Percentiles rank a stretch among this genome's conserved stretches.
phyloP scores from a whole-genome alignment of 129 eudicot species.

The Escallonia herrerae region DNA sequence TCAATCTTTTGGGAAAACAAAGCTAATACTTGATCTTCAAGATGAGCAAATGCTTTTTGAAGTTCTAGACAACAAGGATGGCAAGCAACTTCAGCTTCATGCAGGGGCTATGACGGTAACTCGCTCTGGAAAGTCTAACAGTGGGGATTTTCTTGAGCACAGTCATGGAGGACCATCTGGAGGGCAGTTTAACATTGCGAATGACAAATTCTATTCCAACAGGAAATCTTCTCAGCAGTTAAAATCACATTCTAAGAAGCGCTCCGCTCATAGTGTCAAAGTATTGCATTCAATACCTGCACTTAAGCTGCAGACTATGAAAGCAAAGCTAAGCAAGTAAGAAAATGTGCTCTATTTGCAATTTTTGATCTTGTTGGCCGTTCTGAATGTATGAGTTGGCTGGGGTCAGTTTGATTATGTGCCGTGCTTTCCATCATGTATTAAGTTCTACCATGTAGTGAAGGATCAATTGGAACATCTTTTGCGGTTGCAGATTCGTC shows the following conservation, averaged over 20 bases:
- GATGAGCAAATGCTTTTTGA: conserved; percentile 97
- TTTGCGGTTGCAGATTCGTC: too few relatives aligned
- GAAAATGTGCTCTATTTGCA: conserved; percentile 14
- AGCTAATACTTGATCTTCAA: conserved; percentile 81
- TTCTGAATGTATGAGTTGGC: conserved; percentile 5
- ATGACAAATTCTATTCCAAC: conserved; percentile 82
- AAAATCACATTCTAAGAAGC: conserved; percentile 82
- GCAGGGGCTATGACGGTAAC: conserved; percentile 88
- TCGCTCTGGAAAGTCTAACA: conserved; percentile 42
- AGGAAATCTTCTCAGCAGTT: conserved; percentile 85
- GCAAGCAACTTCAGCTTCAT: conserved; percentile 66
- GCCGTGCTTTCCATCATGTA: not conserved
- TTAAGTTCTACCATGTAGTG: not conserved
- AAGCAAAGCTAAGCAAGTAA: conserved; percentile 93
- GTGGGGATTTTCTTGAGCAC: conserved; percentile 54
- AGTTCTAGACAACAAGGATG: conserved; percentile 54
- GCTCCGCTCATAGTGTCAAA: conserved; percentile 80
- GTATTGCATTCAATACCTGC: conserved; percentile 89
- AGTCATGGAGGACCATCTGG: conserved; percentile 50
- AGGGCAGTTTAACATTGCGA: conserved; percentile 71
- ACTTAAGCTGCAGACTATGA: conserved; percentile 86
- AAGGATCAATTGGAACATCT: not conserved
- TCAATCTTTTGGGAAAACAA: conserved; percentile 52
- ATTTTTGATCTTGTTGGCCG: not conserved
- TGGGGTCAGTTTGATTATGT: not conserved